Conservation (phyloP, 441 rosid species). For the Pelargonium citronellum region DNA sequence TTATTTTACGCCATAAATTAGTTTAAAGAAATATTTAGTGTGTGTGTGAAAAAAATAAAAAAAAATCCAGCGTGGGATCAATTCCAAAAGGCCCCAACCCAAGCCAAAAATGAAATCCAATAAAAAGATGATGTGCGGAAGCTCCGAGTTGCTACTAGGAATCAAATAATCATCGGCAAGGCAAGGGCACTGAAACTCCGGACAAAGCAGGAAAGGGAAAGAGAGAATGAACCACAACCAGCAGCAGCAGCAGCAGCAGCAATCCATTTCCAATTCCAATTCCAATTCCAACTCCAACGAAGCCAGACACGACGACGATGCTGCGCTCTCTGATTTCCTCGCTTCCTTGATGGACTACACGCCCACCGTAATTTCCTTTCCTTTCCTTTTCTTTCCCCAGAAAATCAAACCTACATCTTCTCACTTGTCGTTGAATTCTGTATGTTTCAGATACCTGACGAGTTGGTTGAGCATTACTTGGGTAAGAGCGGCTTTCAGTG, state of each 20-base stretch:
- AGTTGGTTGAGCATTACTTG: conserved; percentile 83
- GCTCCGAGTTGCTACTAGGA: too few species aligned
- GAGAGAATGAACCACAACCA: conserved; percentile 39
- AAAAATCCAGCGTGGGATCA: too few species aligned
- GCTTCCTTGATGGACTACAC: conserved; percentile 78
- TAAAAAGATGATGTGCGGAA: too few species aligned
- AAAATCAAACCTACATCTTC: not conserved
- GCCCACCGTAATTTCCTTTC: conserved; percentile 48
- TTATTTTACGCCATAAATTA: too few species aligned
- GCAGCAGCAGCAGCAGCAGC: conserved; percentile 31
- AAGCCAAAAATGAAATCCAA: too few species aligned
- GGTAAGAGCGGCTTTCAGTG: conserved; percentile 92
- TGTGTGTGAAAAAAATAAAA: too few species aligned
- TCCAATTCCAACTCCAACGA: conserved; percentile 29
- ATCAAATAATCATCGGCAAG: too few species aligned
- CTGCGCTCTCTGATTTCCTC: conserved; percentile 69
- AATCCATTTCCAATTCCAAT: conserved; percentile 2
- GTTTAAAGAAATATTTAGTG: too few species aligned
- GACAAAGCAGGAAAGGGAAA: not conserved
- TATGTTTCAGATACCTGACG: conserved; percentile 69
- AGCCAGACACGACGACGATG: conserved; percentile 73
- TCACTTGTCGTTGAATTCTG: not conserved
- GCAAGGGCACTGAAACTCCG: not conserved
- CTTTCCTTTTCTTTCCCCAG: not conserved
- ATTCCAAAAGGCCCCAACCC: too few species aligned